A percentile compares a stretch with the other conserved stretches of the same genome.
phyloP scores from a whole-genome alignment of 768 basidiomycete genomes.

The Nevesoporus exiguus region DNA sequence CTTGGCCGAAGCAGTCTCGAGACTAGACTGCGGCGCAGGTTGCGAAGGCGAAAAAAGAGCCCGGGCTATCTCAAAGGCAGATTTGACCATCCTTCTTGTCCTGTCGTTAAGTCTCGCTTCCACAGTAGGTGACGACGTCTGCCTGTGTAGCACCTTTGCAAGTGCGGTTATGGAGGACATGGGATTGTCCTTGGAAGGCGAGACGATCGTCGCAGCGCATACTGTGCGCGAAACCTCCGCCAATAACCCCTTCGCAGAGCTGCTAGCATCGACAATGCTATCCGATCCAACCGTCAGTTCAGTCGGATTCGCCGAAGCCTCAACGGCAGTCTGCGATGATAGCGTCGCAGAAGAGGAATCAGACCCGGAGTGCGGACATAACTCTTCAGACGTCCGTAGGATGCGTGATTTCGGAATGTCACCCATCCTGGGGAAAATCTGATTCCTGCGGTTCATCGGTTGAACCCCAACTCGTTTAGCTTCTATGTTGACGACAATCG shows the following conservation, averaged over 20 bases:
- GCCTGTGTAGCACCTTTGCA: neutral
- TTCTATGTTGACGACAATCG: neutral
- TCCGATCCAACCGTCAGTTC: neutral
- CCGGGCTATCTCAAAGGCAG: neutral
- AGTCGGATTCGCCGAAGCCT: neutral
- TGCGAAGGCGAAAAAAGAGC: neutral
- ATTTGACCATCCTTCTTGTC: no score
- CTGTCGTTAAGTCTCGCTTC: neutral
- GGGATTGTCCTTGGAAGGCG: neutral
- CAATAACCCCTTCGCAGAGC: neutral
- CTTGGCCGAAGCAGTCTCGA: neutral
- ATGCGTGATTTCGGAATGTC: no score
- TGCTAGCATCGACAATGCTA: neutral
- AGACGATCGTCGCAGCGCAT: neutral
- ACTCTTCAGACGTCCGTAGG: neutral
- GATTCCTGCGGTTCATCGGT: neutral
- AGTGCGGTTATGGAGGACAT: neutral
- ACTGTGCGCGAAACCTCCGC: neutral
- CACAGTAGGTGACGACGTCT: neutral
- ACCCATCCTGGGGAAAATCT: no score
- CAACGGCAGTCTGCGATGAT: neutral
- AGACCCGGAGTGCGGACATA: neutral
- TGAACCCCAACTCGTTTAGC: neutral
- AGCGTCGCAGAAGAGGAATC: neutral
- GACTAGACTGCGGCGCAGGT: neutral